A percentile compares a stretch with the other conserved stretches of the same genome.
These are phyloP conservation scores for Colletotrichum sp. DNA, from an alignment of 2,329 filamentous ascomycete species.

Conservation along the genomic window DNA sequence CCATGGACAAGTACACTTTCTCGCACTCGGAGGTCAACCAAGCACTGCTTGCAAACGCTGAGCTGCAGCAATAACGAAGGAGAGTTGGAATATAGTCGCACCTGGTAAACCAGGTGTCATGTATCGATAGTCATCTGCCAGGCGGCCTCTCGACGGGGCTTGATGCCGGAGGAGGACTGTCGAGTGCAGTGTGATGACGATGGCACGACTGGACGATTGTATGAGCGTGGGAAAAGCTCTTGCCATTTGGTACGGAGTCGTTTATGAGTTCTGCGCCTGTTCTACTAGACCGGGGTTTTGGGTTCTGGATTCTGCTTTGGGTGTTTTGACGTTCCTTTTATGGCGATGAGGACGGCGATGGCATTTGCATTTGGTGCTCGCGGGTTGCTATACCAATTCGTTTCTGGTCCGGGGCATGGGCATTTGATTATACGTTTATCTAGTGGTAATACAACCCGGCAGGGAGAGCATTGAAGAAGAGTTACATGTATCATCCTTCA, in stretches of 20 bases:
- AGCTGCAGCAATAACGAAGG: constrained; percentile 27
- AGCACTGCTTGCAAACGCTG: constrained; percentile 35
- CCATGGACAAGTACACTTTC: constrained; percentile 64
- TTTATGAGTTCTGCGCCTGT: constrained; percentile 6
- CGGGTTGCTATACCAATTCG: constrained; percentile 17
- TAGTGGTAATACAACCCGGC: constrained; percentile 19
- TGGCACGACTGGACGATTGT: constrained; percentile 25
- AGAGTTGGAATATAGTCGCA: not conserved
- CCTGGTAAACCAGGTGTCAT: constrained; percentile 15
- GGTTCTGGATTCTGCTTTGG: not conserved
- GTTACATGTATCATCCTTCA: not conserved
- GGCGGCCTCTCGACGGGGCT: not conserved
- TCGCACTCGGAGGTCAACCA: constrained; percentile 38
- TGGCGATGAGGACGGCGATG: constrained; percentile 13
- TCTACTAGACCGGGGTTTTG: constrained; percentile 15
- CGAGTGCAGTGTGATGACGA: constrained; percentile 20
- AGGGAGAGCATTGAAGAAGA: constrained; percentile 5
- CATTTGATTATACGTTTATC: constrained; percentile 15
- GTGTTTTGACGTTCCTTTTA: constrained; percentile 9
- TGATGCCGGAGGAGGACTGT: constrained; percentile 18
- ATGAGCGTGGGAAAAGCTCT: constrained; percentile 18
- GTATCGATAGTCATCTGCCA: constrained; percentile 16
- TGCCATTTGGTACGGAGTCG: not conserved
- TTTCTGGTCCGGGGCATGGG: constrained; percentile 14
- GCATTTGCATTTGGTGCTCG: constrained; percentile 17